Evolutionary conservation across 257 asterid species (phyloP).

Genomic region (Galeopsis tetrahit): DNA sequence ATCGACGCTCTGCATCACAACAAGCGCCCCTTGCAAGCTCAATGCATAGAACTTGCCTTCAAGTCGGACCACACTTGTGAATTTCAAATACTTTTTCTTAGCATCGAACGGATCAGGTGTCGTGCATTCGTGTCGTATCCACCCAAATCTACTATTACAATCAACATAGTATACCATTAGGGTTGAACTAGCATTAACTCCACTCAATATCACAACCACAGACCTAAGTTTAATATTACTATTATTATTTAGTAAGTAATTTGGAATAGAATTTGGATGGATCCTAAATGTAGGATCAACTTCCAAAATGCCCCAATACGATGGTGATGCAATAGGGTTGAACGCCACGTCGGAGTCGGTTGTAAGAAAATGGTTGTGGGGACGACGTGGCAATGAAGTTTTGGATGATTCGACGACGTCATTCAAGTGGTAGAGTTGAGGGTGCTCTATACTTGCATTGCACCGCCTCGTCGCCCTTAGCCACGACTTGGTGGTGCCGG

Average conservation of each 20-base stretch:
- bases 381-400: no score
- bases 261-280: not conserved
- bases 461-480: not conserved
- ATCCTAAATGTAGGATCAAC: not conserved
- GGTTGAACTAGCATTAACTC: not conserved
- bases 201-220: not conserved
- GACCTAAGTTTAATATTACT: not conserved
- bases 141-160: not conserved
- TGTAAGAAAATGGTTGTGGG: not conserved
- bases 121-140: conserved; percentile 15
- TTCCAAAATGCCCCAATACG: conserved; percentile 8
- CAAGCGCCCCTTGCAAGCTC: conserved; percentile 27
- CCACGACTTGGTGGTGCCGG: conserved; percentile 14
- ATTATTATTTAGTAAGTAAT: no score
- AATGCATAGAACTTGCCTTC: not conserved
- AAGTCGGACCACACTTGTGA: not conserved
- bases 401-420: not conserved
- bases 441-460: not conserved
- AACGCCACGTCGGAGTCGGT: not conserved
- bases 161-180: not conserved
- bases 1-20: not conserved
- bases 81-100: not conserved
- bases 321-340: not conserved
- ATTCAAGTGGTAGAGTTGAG: conserved; percentile 2
- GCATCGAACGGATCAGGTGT: conserved; percentile 9